Base-by-base conservation (phyloP, 1,284 basidiomycete genomes). In the Moesziomyces sp. region DNA sequence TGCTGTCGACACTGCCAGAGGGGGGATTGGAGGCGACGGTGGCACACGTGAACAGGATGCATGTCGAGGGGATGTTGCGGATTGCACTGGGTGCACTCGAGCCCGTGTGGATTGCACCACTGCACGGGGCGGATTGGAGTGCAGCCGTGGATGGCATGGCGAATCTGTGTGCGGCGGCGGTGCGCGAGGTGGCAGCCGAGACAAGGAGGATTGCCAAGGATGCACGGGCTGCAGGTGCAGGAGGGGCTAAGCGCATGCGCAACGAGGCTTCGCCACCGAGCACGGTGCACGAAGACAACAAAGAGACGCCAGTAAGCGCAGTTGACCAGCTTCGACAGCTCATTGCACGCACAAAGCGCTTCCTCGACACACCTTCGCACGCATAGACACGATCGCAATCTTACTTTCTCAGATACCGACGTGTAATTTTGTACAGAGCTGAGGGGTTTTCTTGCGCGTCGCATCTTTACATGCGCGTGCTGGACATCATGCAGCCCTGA, bases 111-210 rank as follows among this genome's bases (percentile, higher is more conserved):
- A 64, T 72, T 26, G 54, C 52, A 11, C 24, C 43, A 1, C 38
- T 24, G 52, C 26, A 33, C 8, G 59, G 16, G 1, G 44, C n/a
- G 3, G 53, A 57, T n/a, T 55, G 58, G 48, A 18, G 2, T 0
- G 43, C 56, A 40, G 63, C 52, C 7, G 26, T 16, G 3, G 53
- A 67, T 18, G 18, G 16, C n/a, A 49, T 73, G 5, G 40, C 5
- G 4, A 9, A 28, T 7, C 24, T 73, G 16, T 63, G 64, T 26
- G 47, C 30, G 6, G 53, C 59, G 3, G 70, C 70, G 6, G 53
- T 57, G 11, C 59, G 64, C 14, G 64, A 73, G 30, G 38, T 73
- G 1, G 63, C 70, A 3, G 51, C 44, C 1, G 60, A 63, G 52
- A 59, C 56, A 24, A 52, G 66, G 43, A 10, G 24, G 8, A 19